Base-by-base conservation (phyloP, 2,329 filamentous ascomycete genomes). In the Exophiala aquamarina region DNA sequence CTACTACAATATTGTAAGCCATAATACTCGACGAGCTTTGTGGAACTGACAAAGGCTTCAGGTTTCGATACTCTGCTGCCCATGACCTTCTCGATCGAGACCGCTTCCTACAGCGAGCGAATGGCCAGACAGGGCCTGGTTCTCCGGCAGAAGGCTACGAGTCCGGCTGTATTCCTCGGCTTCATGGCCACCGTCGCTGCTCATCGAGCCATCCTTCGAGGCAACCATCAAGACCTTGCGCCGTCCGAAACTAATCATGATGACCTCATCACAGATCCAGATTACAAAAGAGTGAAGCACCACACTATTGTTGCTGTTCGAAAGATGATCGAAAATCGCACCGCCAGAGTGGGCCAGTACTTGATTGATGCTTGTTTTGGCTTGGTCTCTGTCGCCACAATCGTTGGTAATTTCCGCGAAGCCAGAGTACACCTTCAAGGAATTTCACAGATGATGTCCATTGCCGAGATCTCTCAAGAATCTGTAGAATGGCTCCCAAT, bases 151-250 rank as follows among this genome's bases (percentile, higher is more conserved):
- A 61, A 63, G n/a, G 62, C 66, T 29, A 62, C 62, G 3, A 66
- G 65, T 39, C 56, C 64, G 3, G 66, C 66, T 8, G 64, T 61
- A 32, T 70, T 70, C 47, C 67, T 67, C 37, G 63, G 66, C 23
- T 55, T 69, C 15, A 67, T 70, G 65, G 63, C 60, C 29, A 66
- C 68, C 46, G 62, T 62, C 20, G 68, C 68, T 34, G 68, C 67
- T 20, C 68, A 70, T 51, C 60, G 62, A 52, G 67, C 68, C 11
- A 57, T 65, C 15, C 46, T 68, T 11, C 53, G 59, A 15, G 59
- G 60, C 14, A 50, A 57, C 33, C 58, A 61, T 41, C 48, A 52
- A 31, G 61, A 61, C 46, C 42, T 59, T 3, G 53, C 56, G n/a
- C 49, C 55, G 8, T 55, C 52, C 3, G 41, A 49, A 14, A 41